These are phyloP conservation scores for Bruguiera hainesii DNA, from an alignment of 441 rosid genomes.

Conservation along the genomic window DNA sequence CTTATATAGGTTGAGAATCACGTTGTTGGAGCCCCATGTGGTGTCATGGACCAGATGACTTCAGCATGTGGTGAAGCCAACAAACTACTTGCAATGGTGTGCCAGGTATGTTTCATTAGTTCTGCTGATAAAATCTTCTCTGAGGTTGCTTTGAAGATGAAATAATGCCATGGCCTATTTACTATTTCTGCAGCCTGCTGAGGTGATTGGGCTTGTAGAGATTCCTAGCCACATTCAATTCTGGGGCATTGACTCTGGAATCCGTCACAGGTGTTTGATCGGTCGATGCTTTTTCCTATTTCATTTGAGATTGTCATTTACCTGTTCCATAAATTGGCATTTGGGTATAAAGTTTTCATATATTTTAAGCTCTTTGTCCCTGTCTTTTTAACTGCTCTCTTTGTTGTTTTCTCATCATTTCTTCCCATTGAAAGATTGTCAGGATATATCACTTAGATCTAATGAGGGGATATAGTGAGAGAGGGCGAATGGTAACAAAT, in stretches of 20 bases:
- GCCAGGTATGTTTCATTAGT: slow-evolving; percentile 61
- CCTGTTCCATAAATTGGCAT: not conserved
- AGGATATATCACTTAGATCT: too few species aligned
- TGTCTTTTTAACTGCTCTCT: too few species aligned
- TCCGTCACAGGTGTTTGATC: slow-evolving; percentile 79
- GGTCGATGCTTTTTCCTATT: not conserved
- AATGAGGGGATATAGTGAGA: too few species aligned
- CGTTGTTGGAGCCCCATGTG: slow-evolving; percentile 99
- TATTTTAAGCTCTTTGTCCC: too few species aligned
- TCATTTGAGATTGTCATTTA: too few species aligned
- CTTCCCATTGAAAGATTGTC: too few species aligned
- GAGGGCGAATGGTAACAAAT: too few species aligned
- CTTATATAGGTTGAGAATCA: slow-evolving; percentile 93
- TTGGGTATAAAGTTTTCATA: not conserved
- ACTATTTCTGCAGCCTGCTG: slow-evolving; percentile 75
- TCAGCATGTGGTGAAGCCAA: slow-evolving; percentile 98
- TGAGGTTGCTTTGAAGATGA: slow-evolving; percentile 2
- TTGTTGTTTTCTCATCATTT: too few species aligned
- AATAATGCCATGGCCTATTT: slow-evolving; percentile 15
- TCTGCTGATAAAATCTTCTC: slow-evolving; percentile 14
- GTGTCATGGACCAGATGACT: slow-evolving; percentile 99
- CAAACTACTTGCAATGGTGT: slow-evolving; percentile 95
- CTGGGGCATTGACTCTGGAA: slow-evolving; percentile 99
- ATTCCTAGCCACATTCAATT: slow-evolving; percentile 93
- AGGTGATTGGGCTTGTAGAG: slow-evolving; percentile 90